A percentile compares a stretch with the other conserved stretches of the same genome.
These are phyloP conservation scores for Paratinospora sagittata DNA, from an alignment of 164 flowering plant genomes.

Conservation along the genomic window DNA sequence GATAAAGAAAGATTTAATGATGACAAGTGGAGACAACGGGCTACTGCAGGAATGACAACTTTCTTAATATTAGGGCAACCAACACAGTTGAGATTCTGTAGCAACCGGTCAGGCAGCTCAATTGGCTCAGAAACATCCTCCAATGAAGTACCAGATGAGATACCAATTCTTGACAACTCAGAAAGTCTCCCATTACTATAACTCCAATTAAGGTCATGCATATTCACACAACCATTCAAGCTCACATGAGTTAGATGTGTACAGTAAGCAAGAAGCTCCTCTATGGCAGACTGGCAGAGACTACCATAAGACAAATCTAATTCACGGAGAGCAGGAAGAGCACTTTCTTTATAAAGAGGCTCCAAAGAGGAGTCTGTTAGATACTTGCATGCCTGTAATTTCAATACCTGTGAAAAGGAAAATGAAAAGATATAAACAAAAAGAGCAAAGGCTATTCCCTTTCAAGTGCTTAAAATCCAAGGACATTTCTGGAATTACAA, in stretches of 20 bases:
- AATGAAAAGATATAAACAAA: background rate
- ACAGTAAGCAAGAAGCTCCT: constrained; percentile 84
- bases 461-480: too few relatives aligned
- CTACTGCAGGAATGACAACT: constrained; percentile 67
- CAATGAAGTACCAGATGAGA: constrained; percentile 18
- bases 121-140: constrained; percentile 20
- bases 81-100: constrained; percentile 87
- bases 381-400: constrained; percentile 97
- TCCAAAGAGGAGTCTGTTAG: constrained; percentile 73
- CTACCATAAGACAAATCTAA: constrained; percentile 88
- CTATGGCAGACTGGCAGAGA: constrained; percentile 82
- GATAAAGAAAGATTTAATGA: constrained; percentile 86
- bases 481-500: too few relatives aligned
- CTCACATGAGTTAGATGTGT: constrained; percentile 87
- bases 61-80: constrained; percentile 87
- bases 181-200: constrained; percentile 19
- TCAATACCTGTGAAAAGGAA: constrained; percentile 51
- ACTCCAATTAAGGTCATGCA: constrained; percentile 96
- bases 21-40: constrained; percentile 63
- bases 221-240: constrained; percentile 79
- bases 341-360: constrained; percentile 70
- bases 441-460: background rate
- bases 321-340: constrained; percentile 73
- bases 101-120: constrained; percentile 48
- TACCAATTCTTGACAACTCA: constrained; percentile 19